Conservation (phyloP, 1,284 basidiomycete genomes). For the Naganishia liquefaciens region DNA sequence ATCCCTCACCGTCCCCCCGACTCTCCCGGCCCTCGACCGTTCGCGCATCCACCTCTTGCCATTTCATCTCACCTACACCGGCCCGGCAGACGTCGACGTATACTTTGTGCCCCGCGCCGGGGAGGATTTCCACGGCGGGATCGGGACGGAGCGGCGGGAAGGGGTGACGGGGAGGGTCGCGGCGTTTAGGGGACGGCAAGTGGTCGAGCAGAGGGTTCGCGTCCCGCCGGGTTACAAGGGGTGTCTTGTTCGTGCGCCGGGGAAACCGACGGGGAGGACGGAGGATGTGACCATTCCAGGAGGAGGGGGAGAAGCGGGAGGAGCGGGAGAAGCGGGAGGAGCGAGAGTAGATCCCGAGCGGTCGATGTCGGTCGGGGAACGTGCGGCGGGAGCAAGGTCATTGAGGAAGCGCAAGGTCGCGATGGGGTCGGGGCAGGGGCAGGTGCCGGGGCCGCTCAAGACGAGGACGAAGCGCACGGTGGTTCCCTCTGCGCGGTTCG, state of each 20-base stretch:
- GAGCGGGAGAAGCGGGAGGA: too few species aligned
- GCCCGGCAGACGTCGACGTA: slow-evolving; percentile 5
- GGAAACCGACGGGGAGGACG: slow-evolving; percentile 1
- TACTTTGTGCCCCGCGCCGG: slow-evolving; percentile 5
- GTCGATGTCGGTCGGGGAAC: not conserved
- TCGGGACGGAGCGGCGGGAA: not conserved
- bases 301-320: not conserved
- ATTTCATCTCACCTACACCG: slow-evolving; percentile 14
- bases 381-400: not conserved
- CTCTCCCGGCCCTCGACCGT: not conserved
- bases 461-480: not conserved
- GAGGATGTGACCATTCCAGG: slow-evolving; percentile 1
- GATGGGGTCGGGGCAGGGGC: too few species aligned
- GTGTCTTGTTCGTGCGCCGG: not conserved
- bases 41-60: slow-evolving; percentile 5
- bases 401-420: slow-evolving; percentile 9
- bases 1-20: not conserved
- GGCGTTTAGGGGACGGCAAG: slow-evolving; percentile 9
- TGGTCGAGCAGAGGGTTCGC: not conserved
- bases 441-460: not conserved
- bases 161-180: slow-evolving; percentile 3
- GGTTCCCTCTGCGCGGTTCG: slow-evolving; percentile 6
- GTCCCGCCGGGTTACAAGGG: slow-evolving; percentile 4
- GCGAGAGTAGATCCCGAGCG: not conserved
- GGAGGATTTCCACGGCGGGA: too few species aligned